phyloP scores from a whole-genome alignment of 495 filamentous ascomycete genomes.

The Aeminium ludgeri region DNA sequence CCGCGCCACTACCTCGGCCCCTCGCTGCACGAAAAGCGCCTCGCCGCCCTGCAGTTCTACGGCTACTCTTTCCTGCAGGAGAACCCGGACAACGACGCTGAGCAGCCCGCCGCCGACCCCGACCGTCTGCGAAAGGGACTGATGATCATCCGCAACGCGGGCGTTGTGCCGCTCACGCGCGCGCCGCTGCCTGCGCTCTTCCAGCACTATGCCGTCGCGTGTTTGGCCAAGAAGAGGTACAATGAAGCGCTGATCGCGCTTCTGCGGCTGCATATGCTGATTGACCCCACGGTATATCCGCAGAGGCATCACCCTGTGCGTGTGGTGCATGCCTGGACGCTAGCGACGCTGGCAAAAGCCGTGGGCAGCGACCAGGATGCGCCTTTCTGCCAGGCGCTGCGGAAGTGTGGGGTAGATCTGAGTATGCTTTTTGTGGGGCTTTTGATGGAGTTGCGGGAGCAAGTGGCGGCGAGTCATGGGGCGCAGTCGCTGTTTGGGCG shows the following conservation, averaged over 20 bases:
- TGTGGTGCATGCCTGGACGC: slow-evolving; percentile 23
- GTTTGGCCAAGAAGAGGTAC: background rate
- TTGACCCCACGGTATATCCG: slow-evolving; percentile 22
- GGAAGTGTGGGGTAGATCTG: slow-evolving; percentile 16
- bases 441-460: slow-evolving; percentile 16
- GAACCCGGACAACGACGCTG: slow-evolving; percentile 11
- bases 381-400: slow-evolving; percentile 7
- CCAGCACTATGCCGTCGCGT: slow-evolving; percentile 19
- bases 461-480: slow-evolving; percentile 22
- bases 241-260: slow-evolving; percentile 3
- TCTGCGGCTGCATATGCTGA: slow-evolving; percentile 14
- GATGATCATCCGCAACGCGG: slow-evolving; percentile 1
- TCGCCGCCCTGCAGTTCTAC: slow-evolving; percentile 8
- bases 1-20: background rate
- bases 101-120: slow-evolving; percentile 6
- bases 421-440: slow-evolving; percentile 18
- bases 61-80: slow-evolving; percentile 3
- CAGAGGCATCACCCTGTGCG: slow-evolving; percentile 22
- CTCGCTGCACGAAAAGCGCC: background rate
- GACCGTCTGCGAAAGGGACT: background rate
- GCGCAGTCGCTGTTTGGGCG: slow-evolving; percentile 18
- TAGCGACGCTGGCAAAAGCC: slow-evolving; percentile 19
- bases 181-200: slow-evolving; percentile 19
- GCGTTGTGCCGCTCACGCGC: slow-evolving; percentile 15
- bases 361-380: slow-evolving; percentile 11